These are phyloP conservation scores for Dimocarpus longan DNA, from an alignment of 345 rosid genomes.

Conservation along the genomic window DNA sequence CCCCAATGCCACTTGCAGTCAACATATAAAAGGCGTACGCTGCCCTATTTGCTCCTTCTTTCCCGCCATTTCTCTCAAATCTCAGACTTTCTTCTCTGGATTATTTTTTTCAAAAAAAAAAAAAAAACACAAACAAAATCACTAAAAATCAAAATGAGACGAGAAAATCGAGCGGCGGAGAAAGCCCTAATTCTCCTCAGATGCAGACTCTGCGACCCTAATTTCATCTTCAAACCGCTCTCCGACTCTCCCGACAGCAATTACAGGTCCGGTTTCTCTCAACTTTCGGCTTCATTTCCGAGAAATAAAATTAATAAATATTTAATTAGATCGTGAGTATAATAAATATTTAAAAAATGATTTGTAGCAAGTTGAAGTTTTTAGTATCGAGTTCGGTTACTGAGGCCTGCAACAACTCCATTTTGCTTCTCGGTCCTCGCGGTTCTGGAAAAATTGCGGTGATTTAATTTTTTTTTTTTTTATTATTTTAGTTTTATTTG, in stretches of 20 bases:
- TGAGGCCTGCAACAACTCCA: conserved; percentile 87
- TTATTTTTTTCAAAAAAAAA: no score
- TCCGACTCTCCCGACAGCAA: conserved; percentile 69
- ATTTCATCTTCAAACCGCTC: conserved; percentile 61
- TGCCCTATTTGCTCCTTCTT: neutral
- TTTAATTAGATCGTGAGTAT: neutral
- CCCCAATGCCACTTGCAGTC: no score
- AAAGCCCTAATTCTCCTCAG: conserved; percentile 57
- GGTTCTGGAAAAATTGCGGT: conserved; percentile 90
- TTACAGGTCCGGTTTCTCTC: conserved; percentile 60
- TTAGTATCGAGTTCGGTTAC: conserved; percentile 69
- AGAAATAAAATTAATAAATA: neutral
- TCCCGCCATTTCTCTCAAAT: conserved; percentile 20
- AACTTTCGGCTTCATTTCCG: neutral
- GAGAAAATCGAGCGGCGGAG: conserved; percentile 40
- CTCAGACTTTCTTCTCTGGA: neutral
- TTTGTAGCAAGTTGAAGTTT: conserved; percentile 74
- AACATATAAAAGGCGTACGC: neutral
- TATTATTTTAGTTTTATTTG: neutral
- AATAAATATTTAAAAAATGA: neutral
- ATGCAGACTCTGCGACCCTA: conserved; percentile 66
- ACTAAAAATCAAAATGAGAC: conserved; percentile 32
- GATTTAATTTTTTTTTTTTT: conserved; percentile 24
- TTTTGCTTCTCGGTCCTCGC: conserved; percentile 91
- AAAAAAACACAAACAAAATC: neutral